Evolutionary conservation across 805 yeast species (phyloP), one percentile per base, ranked within the genome.

Genomic region (Naumovozyma castellii): DNA sequence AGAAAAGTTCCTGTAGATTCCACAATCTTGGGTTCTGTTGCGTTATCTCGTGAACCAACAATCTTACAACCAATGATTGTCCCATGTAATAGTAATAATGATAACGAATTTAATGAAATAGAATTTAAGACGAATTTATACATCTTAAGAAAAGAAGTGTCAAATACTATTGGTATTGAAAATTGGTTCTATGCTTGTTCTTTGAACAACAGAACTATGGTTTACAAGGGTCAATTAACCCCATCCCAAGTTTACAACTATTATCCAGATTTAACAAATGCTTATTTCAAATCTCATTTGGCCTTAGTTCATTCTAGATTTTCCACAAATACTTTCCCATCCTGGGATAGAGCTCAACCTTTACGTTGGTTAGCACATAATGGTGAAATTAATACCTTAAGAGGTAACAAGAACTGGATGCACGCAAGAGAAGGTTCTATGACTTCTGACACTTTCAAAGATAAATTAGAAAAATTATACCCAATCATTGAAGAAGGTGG

Each of bases 311-410:
- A 90, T 68, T 88, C 97, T 18, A 78, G 98, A 62, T 90, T 90
- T 72, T 87, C 97, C 42, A 90, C 98, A 25, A 90, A 90, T 65
- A 90, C 98, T 36, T 90, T 90, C 77, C 98, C 98, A 36, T 86
- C 96, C n/a, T 90, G 98, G 98, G 98, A 92, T 67, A 78, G 98
- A 66, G 97, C 98, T 18, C 98, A 90, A 67, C 98, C 98, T 36
- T 73, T 90, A 57, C 74, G 97, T 64, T 81, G 94, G 82, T 85
- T 95, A 25, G 98, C 98, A 31, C 98, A 90, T 68, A 90, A 90
- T 63, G 98, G 98, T 72, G 98, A 90, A 67, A 92, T 90, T 64
- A 90, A 90, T 67, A 90, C 98, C 32, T 68, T 90, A 58, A 77
- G 97, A 64, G 98, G 98, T 52, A 90, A 90, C 75, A 92, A 90